These are phyloP conservation scores for Beauveria brongniartii DNA, from an alignment of 2,329 filamentous ascomycete species.

Conservation along the genomic window DNA sequence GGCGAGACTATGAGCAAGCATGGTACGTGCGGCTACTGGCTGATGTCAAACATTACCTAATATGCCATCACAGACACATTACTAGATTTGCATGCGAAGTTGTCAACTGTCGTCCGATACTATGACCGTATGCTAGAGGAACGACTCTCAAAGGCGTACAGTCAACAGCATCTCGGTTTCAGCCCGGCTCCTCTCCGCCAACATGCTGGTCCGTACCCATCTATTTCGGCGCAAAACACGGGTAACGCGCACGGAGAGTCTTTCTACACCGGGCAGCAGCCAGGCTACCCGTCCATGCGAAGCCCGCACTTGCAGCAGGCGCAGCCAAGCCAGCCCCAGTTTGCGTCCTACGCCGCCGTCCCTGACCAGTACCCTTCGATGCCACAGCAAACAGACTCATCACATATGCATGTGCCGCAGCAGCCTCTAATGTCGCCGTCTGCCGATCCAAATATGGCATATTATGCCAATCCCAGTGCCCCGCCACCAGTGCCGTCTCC, in stretches of 20 bases:
- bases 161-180: conserved; percentile 66
- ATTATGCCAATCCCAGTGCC: conserved; percentile 43
- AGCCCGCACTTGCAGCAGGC: conserved; percentile 25
- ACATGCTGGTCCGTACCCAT: conserved; percentile 60
- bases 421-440: conserved; percentile 21
- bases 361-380: conserved; percentile 38
- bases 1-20: conserved; percentile 99
- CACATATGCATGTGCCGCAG: conserved; percentile 22
- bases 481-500: conserved; percentile 24
- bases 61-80: conserved; percentile 60
- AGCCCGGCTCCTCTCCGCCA: conserved; percentile 44
- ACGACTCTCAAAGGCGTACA: conserved; percentile 84
- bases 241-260: conserved; percentile 54
- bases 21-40: conserved; percentile 44
- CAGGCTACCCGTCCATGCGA: conserved; percentile 46
- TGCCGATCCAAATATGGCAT: conserved; percentile 46
- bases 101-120: conserved; percentile 92
- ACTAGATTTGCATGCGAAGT: conserved; percentile 86
- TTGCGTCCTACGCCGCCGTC: conserved; percentile 34
- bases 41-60: neutral
- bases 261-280: conserved; percentile 67
- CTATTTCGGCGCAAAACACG: conserved; percentile 49
- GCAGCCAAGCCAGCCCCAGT: conserved; percentile 33
- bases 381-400: conserved; percentile 26
- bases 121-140: conserved; percentile 99